Evolutionary conservation across 176 grass and related monocot genomes (phyloP).

Genomic region (Tillandsia fasciculata): DNA sequence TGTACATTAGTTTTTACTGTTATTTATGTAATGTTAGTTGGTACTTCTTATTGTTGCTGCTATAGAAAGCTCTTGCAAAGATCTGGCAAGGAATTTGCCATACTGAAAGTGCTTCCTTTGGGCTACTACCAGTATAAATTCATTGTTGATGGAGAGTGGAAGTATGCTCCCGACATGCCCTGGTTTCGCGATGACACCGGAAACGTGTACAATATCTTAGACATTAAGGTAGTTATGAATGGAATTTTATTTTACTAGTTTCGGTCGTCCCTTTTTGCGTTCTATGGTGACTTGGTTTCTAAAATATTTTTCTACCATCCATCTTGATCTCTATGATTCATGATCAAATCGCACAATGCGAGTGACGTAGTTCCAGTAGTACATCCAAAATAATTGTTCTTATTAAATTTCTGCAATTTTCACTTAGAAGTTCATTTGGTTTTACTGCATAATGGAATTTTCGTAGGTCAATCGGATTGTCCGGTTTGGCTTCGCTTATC

Average conservation of each 20-base stretch:
- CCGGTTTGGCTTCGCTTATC: too few relatives aligned
- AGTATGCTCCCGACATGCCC: constrained; percentile 25
- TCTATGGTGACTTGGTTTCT: background rate
- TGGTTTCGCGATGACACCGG: constrained; percentile 20
- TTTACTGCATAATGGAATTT: too few relatives aligned
- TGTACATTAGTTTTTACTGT: background rate
- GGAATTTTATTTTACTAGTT: background rate
- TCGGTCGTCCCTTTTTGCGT: background rate
- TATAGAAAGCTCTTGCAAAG: constrained; percentile 24
- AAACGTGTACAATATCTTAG: constrained; percentile 22
- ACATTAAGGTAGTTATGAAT: constrained; percentile 18
- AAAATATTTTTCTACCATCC: too few relatives aligned
- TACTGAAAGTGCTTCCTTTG: constrained; percentile 25
- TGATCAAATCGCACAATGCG: too few relatives aligned
- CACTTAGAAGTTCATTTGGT: too few relatives aligned
- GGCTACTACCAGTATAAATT: constrained; percentile 33
- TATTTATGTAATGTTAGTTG: background rate
- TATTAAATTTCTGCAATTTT: too few relatives aligned
- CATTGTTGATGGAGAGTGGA: constrained; percentile 28
- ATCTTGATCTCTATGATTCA: too few relatives aligned
- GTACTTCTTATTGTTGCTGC: background rate
- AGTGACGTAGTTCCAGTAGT: too few relatives aligned
- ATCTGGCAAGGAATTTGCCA: constrained; percentile 23
- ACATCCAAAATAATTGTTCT: too few relatives aligned
- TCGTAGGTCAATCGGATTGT: too few relatives aligned